phyloP scores from a whole-genome alignment of 1,284 basidiomycete species.

The Coriolopsis trogii region DNA sequence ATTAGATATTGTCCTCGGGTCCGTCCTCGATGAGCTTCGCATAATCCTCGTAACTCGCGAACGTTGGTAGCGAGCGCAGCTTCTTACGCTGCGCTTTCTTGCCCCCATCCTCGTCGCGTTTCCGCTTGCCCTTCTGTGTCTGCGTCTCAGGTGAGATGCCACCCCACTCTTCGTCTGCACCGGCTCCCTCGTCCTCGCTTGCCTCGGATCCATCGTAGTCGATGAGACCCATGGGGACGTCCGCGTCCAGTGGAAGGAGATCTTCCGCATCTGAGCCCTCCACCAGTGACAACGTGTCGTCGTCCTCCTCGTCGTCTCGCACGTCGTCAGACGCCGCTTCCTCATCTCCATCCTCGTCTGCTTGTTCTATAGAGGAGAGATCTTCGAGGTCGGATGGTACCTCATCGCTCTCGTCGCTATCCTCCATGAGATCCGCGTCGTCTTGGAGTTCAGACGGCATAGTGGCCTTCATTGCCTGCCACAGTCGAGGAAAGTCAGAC shows the following conservation, averaged over 20 bases:
- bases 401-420: slow-evolving; percentile 40
- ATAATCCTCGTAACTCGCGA: slow-evolving; percentile 96
- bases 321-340: slow-evolving; percentile 35
- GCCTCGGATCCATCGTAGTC: slow-evolving; percentile 57
- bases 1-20: slow-evolving; percentile 70
- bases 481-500: background rate
- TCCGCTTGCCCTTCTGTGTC: slow-evolving; percentile 53
- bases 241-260: slow-evolving; percentile 59
- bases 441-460: slow-evolving; percentile 63
- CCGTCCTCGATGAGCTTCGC: slow-evolving; percentile 89
- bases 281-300: slow-evolving; percentile 53
- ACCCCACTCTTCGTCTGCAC: slow-evolving; percentile 62
- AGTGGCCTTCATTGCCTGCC: slow-evolving; percentile 81
- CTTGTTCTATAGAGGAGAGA: slow-evolving; percentile 36
- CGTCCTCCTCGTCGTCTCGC: slow-evolving; percentile 39
- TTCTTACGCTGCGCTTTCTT: slow-evolving; percentile 71
- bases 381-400: slow-evolving; percentile 40
- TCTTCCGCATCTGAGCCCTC: slow-evolving; percentile 74
- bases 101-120: slow-evolving; percentile 43
- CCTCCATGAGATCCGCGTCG: slow-evolving; percentile 42
- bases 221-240: slow-evolving; percentile 57
- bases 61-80: slow-evolving; percentile 76
- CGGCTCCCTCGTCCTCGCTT: slow-evolving; percentile 46
- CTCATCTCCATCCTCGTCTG: slow-evolving; percentile 34
- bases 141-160: slow-evolving; percentile 42